A percentile compares a stretch with the other conserved stretches of the same genome.
Evolutionary conservation across 129 eudicot species (phyloP).

Genomic region (Centella asiatica): DNA sequence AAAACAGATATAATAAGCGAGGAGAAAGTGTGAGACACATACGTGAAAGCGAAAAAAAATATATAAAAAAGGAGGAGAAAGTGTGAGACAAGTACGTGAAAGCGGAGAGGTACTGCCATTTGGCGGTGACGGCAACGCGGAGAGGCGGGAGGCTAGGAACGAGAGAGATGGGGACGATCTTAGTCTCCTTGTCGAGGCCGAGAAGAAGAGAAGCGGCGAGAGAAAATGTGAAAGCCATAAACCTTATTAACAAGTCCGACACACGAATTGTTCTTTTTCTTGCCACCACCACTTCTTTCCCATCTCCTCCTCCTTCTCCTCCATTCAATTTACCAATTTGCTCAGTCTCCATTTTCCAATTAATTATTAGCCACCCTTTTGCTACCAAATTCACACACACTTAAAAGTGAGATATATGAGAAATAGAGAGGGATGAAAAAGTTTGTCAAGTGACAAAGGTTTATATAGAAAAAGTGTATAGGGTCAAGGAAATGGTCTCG

Average conservation of each 20-base stretch:
- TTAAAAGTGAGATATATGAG: too few relatives aligned
- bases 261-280: background rate
- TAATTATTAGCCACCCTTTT: too few relatives aligned
- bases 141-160: background rate
- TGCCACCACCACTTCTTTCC: background rate
- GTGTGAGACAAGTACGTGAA: background rate
- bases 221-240: background rate
- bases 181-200: background rate
- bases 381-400: too few relatives aligned
- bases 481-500: too few relatives aligned
- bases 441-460: too few relatives aligned
- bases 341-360: slow-evolving; percentile 6
- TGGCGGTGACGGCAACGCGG: background rate
- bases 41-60: too few relatives aligned
- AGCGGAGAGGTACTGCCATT: background rate
- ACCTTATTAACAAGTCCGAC: background rate
- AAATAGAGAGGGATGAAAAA: too few relatives aligned
- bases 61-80: too few relatives aligned
- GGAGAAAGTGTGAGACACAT: background rate
- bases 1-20: background rate
- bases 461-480: too few relatives aligned
- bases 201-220: background rate
- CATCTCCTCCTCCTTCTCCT: background rate
- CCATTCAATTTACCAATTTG: background rate
- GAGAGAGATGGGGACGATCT: background rate